Percentiles rank a stretch among this genome's conserved stretches.
Conservation (phyloP, 495 filamentous ascomycete species). For the Xylona heveae region DNA sequence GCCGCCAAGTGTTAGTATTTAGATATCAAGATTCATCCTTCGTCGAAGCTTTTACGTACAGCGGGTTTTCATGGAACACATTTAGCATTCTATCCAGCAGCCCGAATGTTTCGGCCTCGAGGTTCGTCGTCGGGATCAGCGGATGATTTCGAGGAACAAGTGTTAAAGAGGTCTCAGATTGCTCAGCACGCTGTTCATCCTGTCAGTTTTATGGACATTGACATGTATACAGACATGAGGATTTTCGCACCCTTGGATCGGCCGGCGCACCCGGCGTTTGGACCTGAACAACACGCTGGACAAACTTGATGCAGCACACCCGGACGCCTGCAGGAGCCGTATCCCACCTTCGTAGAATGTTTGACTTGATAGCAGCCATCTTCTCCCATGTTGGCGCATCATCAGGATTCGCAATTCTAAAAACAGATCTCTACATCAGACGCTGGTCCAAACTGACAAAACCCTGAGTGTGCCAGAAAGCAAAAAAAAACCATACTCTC, state of each 20-base stretch:
- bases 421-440: slow-evolving; percentile 8
- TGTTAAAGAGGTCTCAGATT: slow-evolving; percentile 69
- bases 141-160: slow-evolving; percentile 70
- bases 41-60: slow-evolving; percentile 25
- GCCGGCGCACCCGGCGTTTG: slow-evolving; percentile 67
- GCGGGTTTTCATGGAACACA: slow-evolving; percentile 65
- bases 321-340: slow-evolving; percentile 50
- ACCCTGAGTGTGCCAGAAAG: slow-evolving; percentile 10
- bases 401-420: slow-evolving; percentile 61
- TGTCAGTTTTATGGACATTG: background rate
- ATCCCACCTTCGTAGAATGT: slow-evolving; percentile 78
- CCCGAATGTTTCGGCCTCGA: slow-evolving; percentile 82
- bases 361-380: slow-evolving; percentile 74
- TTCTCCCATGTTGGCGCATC: slow-evolving; percentile 67
- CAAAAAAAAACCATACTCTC: too few relatives aligned
- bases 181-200: slow-evolving; percentile 42
- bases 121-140: slow-evolving; percentile 47
- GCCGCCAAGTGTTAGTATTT: background rate
- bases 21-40: slow-evolving; percentile 3
- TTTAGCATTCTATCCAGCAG: slow-evolving; percentile 77
- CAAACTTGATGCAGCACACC: slow-evolving; percentile 92
- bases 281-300: slow-evolving; percentile 75
- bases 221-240: background rate
- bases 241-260: slow-evolving; percentile 56
- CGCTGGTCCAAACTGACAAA: slow-evolving; percentile 9